phyloP scores from a whole-genome alignment of 306 rosid genomes.

The Pueraria montana region DNA sequence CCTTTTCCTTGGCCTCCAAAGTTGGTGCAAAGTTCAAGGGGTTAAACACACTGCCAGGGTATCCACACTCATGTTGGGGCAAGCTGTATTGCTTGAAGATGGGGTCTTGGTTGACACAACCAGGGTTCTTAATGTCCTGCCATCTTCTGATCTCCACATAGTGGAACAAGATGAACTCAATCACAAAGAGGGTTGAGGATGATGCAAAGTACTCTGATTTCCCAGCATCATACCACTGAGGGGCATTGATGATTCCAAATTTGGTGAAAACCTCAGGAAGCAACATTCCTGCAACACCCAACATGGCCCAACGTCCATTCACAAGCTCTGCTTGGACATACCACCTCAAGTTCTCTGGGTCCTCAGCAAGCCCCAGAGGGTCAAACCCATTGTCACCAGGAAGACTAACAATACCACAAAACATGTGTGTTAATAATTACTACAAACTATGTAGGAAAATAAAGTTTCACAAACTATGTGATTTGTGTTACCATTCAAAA shows the following conservation, averaged over 20 bases:
- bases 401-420: slow-evolving; percentile 64
- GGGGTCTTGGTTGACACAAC: slow-evolving; percentile 97
- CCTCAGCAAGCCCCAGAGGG: slow-evolving; percentile 94
- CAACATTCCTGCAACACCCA: slow-evolving; percentile 96
- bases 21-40: slow-evolving; percentile 97
- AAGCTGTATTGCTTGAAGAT: slow-evolving; percentile 98
- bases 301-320: slow-evolving; percentile 95
- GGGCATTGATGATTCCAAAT: slow-evolving; percentile 79
- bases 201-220: slow-evolving; percentile 92
- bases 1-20: slow-evolving; percentile 93
- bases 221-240: slow-evolving; percentile 96
- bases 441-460: background rate
- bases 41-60: slow-evolving; percentile 95
- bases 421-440: slow-evolving; percentile 6
- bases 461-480: background rate
- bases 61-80: slow-evolving; percentile 79
- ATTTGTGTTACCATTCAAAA: background rate
- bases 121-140: slow-evolving; percentile 99
- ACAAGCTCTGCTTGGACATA: slow-evolving; percentile 93
- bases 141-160: slow-evolving; percentile 96
- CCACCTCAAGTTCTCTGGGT: slow-evolving; percentile 96
- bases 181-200: slow-evolving; percentile 92
- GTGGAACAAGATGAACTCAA: slow-evolving; percentile 97
- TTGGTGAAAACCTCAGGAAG: slow-evolving; percentile 92
- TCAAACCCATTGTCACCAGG: slow-evolving; percentile 99